phyloP scores from a whole-genome alignment of 306 rosid species.

The Cotoneaster glaucophyllus region DNA sequence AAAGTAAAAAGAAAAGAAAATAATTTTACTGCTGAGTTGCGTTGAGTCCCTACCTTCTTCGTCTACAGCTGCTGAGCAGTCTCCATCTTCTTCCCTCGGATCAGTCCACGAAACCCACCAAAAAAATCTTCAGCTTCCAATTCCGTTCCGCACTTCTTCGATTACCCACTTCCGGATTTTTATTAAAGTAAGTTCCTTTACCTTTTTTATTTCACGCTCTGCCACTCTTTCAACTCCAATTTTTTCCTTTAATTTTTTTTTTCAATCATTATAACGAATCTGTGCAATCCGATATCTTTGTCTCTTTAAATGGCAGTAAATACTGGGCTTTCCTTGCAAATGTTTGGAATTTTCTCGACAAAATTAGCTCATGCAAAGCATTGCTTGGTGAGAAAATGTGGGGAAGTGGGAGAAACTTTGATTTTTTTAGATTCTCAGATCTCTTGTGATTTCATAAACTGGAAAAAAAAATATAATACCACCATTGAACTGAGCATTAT shows the following conservation, averaged over 20 bases:
- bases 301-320: not conserved
- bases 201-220: not conserved
- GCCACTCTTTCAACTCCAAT: not conserved
- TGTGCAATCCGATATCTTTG: not conserved
- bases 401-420: not conserved
- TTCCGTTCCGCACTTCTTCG: not conserved
- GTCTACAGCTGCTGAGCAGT: not conserved
- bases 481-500: not conserved
- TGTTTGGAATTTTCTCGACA: not conserved
- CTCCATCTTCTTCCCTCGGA: not conserved
- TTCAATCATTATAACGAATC: not conserved
- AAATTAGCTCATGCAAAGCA: not conserved
- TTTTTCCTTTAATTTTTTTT: not conserved
- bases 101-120: constrained; percentile 2
- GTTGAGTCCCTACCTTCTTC: not conserved
- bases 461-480: not conserved
- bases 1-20: too few species aligned
- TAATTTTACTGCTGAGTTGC: not conserved
- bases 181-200: not conserved
- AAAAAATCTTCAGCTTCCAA: not conserved
- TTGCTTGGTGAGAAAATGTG: not conserved
- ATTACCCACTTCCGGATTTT: not conserved
- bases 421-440: not conserved
- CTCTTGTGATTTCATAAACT: not conserved
- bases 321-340: not conserved